Evolutionary conservation across 2,329 filamentous ascomycete species (phyloP).

Genomic region (Pestalotiopsis sp.): DNA sequence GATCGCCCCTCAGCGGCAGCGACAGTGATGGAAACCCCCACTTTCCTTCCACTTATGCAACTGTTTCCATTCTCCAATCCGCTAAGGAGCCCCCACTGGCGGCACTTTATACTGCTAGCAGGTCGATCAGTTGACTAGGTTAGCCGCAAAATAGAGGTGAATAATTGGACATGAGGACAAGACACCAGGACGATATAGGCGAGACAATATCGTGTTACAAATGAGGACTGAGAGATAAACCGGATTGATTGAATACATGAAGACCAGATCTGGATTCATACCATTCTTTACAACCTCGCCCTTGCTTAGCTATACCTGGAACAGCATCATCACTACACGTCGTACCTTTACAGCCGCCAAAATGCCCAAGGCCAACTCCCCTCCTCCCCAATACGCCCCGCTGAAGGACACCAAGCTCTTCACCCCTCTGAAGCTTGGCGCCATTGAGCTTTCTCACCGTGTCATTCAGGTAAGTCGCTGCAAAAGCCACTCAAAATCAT

Average conservation of each 20-base stretch:
- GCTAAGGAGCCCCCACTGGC: background rate
- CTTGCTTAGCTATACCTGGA: background rate
- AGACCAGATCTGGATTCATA: background rate
- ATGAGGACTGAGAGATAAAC: background rate
- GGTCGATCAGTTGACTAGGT: background rate
- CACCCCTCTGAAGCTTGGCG: slow-evolving; percentile 33
- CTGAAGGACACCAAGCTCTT: slow-evolving; percentile 32
- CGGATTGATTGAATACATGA: background rate
- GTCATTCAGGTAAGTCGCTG: slow-evolving; percentile 30
- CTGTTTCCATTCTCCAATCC: background rate
- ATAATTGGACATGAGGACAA: background rate
- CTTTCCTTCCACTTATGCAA: background rate
- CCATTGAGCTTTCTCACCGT: slow-evolving; percentile 33
- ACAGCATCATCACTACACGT: background rate
- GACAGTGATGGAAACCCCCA: background rate
- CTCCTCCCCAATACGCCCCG: slow-evolving; percentile 12
- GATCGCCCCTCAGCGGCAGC: background rate
- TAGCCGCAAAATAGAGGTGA: background rate
- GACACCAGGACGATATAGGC: background rate
- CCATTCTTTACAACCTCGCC: background rate
- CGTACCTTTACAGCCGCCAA: background rate
- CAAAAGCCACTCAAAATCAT: slow-evolving; percentile 6
- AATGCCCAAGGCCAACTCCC: slow-evolving; percentile 6
- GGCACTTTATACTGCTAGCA: background rate
- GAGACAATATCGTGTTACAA: background rate